Conservation (phyloP, 176 grass and related monocot species). For the Carex cristatella region DNA sequence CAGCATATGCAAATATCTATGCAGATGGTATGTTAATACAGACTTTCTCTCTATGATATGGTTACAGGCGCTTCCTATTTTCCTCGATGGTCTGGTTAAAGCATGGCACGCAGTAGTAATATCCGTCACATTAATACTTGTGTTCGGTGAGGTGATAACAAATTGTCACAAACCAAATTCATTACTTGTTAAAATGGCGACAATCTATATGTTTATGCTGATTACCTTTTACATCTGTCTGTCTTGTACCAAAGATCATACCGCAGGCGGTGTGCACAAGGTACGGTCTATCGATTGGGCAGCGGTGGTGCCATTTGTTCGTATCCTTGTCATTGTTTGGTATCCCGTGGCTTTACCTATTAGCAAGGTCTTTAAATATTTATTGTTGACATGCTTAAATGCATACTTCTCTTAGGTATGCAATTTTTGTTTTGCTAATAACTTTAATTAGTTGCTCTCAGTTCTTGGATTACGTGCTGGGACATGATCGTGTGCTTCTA, state of each 20-base stretch:
- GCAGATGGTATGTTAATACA: neutral
- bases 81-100: slow-evolving; percentile 77
- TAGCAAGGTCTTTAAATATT: slow-evolving; percentile 46
- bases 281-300: slow-evolving; percentile 71
- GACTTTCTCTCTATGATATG: neutral
- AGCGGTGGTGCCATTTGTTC: slow-evolving; percentile 61
- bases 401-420: neutral
- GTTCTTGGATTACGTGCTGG: slow-evolving; percentile 59
- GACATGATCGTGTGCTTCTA: slow-evolving; percentile 55
- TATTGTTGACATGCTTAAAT: neutral
- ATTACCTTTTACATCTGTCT: neutral
- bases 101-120: slow-evolving; percentile 79
- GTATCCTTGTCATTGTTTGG: slow-evolving; percentile 67
- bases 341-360: slow-evolving; percentile 83
- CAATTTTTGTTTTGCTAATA: slow-evolving; percentile 13
- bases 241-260: slow-evolving; percentile 46
- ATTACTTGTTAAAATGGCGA: neutral
- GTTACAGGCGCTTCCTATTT: slow-evolving; percentile 63
- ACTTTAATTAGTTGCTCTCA: slow-evolving; percentile 23
- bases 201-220: neutral
- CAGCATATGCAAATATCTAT: neutral
- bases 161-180: neutral
- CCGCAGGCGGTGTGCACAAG: slow-evolving; percentile 67
- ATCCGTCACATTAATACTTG: slow-evolving; percentile 60
- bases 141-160: slow-evolving; percentile 64